Conservation (phyloP, 1,284 basidiomycete species). For the Cryptococcus sp. region DNA sequence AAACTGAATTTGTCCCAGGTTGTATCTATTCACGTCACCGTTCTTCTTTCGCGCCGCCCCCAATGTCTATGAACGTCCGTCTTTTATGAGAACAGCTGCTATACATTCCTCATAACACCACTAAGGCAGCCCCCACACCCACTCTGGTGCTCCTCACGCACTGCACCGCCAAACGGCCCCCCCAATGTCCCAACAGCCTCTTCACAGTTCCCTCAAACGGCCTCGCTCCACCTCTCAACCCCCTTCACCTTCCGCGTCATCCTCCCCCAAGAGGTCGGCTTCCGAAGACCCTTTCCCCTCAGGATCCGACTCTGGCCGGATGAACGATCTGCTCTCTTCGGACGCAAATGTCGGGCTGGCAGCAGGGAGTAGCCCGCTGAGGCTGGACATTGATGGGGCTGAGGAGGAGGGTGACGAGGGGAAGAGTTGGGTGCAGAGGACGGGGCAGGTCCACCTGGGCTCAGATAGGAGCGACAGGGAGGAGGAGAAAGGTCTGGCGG, state of each 20-base stretch:
- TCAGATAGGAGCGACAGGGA: slow-evolving; percentile 15
- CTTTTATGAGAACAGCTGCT: too few species aligned
- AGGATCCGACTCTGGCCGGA: slow-evolving; percentile 21
- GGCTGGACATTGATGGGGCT: slow-evolving; percentile 24
- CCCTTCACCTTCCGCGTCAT: slow-evolving; percentile 30
- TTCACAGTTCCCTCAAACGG: slow-evolving; percentile 24
- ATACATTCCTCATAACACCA: too few species aligned
- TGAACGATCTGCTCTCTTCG: slow-evolving; percentile 5
- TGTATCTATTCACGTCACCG: too few species aligned
- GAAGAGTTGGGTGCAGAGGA: slow-evolving; percentile 36
- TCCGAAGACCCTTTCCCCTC: slow-evolving; percentile 42
- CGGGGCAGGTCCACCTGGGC: slow-evolving; percentile 36
- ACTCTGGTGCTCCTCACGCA: too few species aligned
- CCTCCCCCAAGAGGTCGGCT: slow-evolving; percentile 45
- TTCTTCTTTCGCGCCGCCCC: too few species aligned
- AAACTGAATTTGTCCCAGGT: too few species aligned
- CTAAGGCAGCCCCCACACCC: too few species aligned
- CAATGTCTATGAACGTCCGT: too few species aligned
- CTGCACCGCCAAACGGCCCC: too few species aligned
- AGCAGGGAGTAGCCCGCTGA: slow-evolving; percentile 20
- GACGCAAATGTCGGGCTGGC: slow-evolving; percentile 6
- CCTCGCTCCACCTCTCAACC: slow-evolving; percentile 31
- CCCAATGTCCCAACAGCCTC: background rate
- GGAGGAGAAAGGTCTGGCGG: slow-evolving; percentile 5
- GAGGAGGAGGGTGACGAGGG: slow-evolving; percentile 16